These are phyloP conservation scores for Globisporangium orthogonon DNA, from an alignment of 352 stramenopile species.

Conservation along the genomic window DNA sequence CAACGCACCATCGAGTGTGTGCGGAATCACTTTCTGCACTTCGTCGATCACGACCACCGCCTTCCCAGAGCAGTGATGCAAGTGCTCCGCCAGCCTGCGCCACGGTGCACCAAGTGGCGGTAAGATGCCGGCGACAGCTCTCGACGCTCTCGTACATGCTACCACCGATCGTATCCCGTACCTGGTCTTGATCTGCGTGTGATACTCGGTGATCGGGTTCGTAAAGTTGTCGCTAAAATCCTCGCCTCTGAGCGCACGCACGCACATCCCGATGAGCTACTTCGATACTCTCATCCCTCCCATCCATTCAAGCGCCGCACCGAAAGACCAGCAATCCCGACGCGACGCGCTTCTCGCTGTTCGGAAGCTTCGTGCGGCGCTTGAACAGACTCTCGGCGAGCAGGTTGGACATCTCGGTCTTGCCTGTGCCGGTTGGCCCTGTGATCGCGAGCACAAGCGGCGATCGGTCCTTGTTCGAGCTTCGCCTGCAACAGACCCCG, in stretches of 20 bases:
- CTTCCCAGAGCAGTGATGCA: slow-evolving; percentile 79
- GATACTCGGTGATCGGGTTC: slow-evolving; percentile 77
- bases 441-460: slow-evolving; percentile 88
- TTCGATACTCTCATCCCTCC: too few species aligned
- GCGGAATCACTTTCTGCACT: slow-evolving; percentile 88
- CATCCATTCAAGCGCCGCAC: slow-evolving; percentile 12
- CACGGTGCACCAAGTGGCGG: background rate
- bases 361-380: slow-evolving; percentile 58
- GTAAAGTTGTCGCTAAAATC: slow-evolving; percentile 84
- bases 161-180: slow-evolving; percentile 8
- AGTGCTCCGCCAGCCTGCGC: slow-evolving; percentile 64
- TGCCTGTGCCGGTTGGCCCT: slow-evolving; percentile 84
- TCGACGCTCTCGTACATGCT: background rate
- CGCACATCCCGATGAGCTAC: background rate
- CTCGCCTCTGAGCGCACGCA: slow-evolving; percentile 43
- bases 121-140: background rate
- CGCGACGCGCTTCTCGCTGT: slow-evolving; percentile 60
- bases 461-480: slow-evolving; percentile 48
- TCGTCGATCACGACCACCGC: slow-evolving; percentile 89
- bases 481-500: slow-evolving; percentile 19
- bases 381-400: slow-evolving; percentile 83
- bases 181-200: slow-evolving; percentile 82
- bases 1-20: slow-evolving; percentile 73
- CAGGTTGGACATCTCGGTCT: slow-evolving; percentile 87
- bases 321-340: slow-evolving; percentile 77